Conservation (phyloP, 2,329 filamentous ascomycete species). For the Colletotrichum orbiculare region DNA sequence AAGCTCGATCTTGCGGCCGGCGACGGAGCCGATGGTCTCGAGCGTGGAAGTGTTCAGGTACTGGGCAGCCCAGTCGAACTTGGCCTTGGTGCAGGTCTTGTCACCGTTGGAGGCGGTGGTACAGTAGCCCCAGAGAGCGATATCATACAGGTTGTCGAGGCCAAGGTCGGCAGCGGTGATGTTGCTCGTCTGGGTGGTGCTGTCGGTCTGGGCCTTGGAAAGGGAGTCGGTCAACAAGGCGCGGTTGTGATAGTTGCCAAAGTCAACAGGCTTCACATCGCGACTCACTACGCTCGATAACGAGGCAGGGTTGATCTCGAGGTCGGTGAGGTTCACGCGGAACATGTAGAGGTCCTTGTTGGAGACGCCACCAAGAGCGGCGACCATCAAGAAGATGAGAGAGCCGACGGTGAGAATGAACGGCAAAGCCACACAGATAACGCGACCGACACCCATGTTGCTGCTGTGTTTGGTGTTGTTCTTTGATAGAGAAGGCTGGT, state of each 20-base stretch:
- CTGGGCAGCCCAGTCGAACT: constrained; percentile 82
- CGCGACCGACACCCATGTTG: constrained; percentile 75
- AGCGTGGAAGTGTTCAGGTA: constrained; percentile 74
- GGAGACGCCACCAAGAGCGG: constrained; percentile 65
- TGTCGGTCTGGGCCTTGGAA: constrained; percentile 42
- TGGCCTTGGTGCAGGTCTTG: constrained; percentile 75
- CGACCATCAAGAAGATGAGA: constrained; percentile 75
- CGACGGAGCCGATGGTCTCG: constrained; percentile 60
- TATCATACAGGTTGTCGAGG: constrained; percentile 81
- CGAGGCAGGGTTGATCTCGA: constrained; percentile 61
- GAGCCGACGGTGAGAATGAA: constrained; percentile 83
- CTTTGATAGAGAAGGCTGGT: constrained; percentile 16
- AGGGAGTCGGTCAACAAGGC: constrained; percentile 45
- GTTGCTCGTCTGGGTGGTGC: constrained; percentile 51
- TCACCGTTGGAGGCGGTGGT: constrained; percentile 65
- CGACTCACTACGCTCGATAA: constrained; percentile 36
- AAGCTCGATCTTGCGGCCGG: constrained; percentile 69
- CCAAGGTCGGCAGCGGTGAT: constrained; percentile 68
- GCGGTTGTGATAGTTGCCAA: constrained; percentile 51
- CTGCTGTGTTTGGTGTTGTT: constrained; percentile 44
- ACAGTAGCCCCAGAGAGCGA: constrained; percentile 92
- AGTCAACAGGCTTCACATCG: constrained; percentile 42
- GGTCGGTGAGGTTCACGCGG: constrained; percentile 70
- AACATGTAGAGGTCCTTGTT: constrained; percentile 69
- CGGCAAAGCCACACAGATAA: constrained; percentile 88